A percentile compares a stretch with the other conserved stretches of the same genome.
Evolutionary conservation across 1,139 yeast genomes (phyloP).

Genomic region (Pichia sp.): DNA sequence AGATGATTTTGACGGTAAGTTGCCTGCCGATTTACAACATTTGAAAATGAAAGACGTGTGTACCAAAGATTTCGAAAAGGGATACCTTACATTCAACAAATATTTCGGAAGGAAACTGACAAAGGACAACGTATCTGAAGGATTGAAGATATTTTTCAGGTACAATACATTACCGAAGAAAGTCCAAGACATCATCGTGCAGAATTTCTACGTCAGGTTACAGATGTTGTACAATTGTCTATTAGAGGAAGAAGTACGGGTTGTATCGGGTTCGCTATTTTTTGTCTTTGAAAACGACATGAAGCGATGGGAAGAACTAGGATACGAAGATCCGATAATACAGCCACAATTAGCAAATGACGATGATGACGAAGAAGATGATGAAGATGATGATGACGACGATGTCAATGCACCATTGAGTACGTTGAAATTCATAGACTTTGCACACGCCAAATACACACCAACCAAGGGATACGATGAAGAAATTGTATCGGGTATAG

Average conservation of each 20-base stretch:
- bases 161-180: conserved; percentile 34
- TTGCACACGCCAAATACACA: conserved; percentile 76
- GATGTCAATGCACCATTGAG: conserved; percentile 40
- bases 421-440: conserved; percentile 71
- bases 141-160: conserved; percentile 52
- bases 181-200: conserved; percentile 36
- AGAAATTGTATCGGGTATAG: conserved; percentile 65
- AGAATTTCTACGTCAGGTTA: conserved; percentile 53
- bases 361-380: conserved; percentile 33
- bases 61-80: conserved; percentile 26
- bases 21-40: conserved; percentile 17
- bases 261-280: conserved; percentile 73
- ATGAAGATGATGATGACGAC: conserved; percentile 29
- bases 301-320: conserved; percentile 42
- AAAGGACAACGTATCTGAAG: conserved; percentile 42
- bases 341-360: conserved; percentile 23
- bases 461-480: conserved; percentile 72
- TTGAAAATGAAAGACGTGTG: conserved; percentile 27
- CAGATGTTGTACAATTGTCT: conserved; percentile 66
- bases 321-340: conserved; percentile 39
- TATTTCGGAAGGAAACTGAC: conserved; percentile 65
- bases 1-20: conserved; percentile 16
- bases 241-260: conserved; percentile 57
- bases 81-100: conserved; percentile 58
- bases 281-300: conserved; percentile 72